Evolutionary conservation across 805 yeast genomes (phyloP), one percentile per base, ranked within the genome.

Genomic region (Scheffersomyces amazonensis): DNA sequence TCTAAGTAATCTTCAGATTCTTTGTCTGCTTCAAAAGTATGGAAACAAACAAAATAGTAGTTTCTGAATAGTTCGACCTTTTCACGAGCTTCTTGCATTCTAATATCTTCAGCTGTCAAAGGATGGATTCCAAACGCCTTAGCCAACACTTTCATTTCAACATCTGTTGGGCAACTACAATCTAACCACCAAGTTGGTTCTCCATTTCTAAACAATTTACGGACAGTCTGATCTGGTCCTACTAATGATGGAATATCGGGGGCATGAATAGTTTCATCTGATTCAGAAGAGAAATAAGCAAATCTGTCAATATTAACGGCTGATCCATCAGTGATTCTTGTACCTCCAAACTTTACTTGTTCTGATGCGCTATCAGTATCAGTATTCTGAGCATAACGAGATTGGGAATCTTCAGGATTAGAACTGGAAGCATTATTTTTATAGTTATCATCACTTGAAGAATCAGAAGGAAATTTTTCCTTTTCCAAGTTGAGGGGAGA

Each of bases 91-190:
- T 91, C 99, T 66, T 90, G 96, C 79, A 88, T 86, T 40, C 96
- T 72, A 47, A 91, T 90, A 80, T 91, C 99, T 66, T 91, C 99
- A 1, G 96, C 89, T 0, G 99, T 91, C 71, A 91, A 80, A 21
- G 99, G 99, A 70, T 91, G 99, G 64, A 91, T 87, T 8, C 96
- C 96, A 62, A 91, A 91, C 0, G 97, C 93, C 53, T 90, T 90
- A 8, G 96, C 83, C 29, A 93, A 60, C 51, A 87, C 81, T 56
- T 85, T 85, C 96, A 93, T 88, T 64, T 93, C 99, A 16, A 81
- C 81, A 56, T 91, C 98, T 0, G 96, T 87, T 5, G 99, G 98
- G 54, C 96, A 84, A 30, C 80, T 71, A 57, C 97, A 89, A 60
- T 93, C 97, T 31, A 93, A 68, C 97, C 97, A 91, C 98, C 98